Base-by-base conservation (phyloP, 768 basidiomycete genomes). In the Xerocomellus intermedius region DNA sequence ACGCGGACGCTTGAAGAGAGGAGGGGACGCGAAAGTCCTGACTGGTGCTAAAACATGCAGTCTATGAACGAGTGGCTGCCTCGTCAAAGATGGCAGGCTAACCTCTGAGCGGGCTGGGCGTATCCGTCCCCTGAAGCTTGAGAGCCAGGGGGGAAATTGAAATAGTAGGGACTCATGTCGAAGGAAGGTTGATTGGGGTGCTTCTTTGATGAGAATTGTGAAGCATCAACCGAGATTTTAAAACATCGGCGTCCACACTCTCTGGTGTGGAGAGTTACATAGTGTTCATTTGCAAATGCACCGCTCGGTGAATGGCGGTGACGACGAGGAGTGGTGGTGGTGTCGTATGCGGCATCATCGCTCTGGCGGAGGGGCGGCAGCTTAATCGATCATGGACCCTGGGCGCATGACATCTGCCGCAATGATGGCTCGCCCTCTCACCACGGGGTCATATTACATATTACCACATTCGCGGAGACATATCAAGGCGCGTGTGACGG, bases 361-460 rank as follows among this genome's bases (percentile, higher is more conserved):
- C 64, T 53, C 56, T 57, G 49, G 55, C 61, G 57, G 65, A 55
- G 48, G 41, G 54, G 51, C 57, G 63, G 59, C 50, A 65, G 48
- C 45, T 54, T 56, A 52, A 58, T 60, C 46, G 54, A 64, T 66
- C 64, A 53, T 44, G 36, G 36, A 49, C 50, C 35, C 48, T 53
- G 42, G 56, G 52, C 47, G 56, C 65, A 59, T 42, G 59, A 56
- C 54, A 56, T 48, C 56, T 55, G 56, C 46, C 62, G 62, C 58
- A 50, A 59, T 64, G 64, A 66, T 54, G 64, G 54, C 41, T 64
- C 53, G 42, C 62, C 49, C 44, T 42, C 22, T 26, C 43, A 53
- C 55, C 66, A 66, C 63, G 63, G 60, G 63, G 55, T 26, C 49
- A 45, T 66, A 66, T 66, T 66, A 66, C 65, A 66, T 66, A 66